Conservation (phyloP, 129 eudicot species). For the Artemisia tridentata region DNA sequence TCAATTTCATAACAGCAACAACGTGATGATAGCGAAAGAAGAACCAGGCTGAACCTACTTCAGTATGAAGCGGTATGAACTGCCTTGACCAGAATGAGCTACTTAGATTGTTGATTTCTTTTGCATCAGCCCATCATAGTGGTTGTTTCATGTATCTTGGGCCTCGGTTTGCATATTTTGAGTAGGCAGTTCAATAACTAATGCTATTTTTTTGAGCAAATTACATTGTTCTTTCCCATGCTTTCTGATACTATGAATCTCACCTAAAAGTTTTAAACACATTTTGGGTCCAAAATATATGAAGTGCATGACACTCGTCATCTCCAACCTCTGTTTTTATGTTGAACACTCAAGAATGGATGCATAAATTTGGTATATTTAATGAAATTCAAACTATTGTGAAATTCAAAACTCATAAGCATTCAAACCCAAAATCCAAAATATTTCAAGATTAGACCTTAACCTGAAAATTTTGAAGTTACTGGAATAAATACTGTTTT, state of each 20-base stretch:
- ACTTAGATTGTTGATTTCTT: not conserved
- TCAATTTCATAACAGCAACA: slow-evolving; percentile 46
- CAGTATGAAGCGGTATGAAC: slow-evolving; percentile 84
- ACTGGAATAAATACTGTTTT: not conserved
- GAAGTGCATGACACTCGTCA: no score
- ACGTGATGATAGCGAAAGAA: slow-evolving; percentile 65
- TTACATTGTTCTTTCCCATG: not conserved
- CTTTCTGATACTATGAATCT: no score
- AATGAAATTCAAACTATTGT: no score
- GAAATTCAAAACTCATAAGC: no score
- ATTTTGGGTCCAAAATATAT: no score
- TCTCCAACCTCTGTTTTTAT: no score
- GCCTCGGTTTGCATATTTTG: not conserved
- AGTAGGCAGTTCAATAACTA: not conserved
- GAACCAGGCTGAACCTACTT: slow-evolving; percentile 73
- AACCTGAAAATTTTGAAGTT: no score
- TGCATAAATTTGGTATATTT: no score
- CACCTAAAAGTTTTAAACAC: no score
- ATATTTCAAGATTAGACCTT: no score
- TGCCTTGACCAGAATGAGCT: not conserved
- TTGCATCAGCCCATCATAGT: not conserved
- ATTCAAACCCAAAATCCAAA: no score
- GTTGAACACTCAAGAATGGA: no score
- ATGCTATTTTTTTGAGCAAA: not conserved
- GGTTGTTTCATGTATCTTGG: not conserved